Evolutionary conservation across 352 stramenopile genomes (phyloP).

Genomic region (Phytophthora quininea): DNA sequence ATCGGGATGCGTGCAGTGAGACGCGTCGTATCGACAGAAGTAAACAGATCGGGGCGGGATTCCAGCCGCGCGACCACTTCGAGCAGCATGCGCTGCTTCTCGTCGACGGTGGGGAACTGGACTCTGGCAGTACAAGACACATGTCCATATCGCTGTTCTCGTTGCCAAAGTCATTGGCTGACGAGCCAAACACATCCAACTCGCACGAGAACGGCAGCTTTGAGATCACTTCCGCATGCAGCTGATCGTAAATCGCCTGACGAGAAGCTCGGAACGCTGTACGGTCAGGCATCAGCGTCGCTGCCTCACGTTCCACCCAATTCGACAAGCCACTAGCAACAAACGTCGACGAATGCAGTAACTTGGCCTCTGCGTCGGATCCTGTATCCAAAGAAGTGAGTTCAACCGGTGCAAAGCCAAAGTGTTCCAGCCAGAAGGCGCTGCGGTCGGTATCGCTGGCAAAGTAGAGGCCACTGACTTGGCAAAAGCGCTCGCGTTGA

Average conservation of each 20-base stretch:
- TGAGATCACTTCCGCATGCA: conserved; percentile 64
- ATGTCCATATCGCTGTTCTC: conserved; percentile 94
- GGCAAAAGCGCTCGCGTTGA: conserved; percentile 73
- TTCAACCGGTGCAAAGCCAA: conserved; percentile 60
- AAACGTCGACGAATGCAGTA: conserved; percentile 48
- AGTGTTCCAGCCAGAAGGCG: conserved; percentile 69
- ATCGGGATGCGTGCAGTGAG: conserved; percentile 97
- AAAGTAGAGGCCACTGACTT: conserved; percentile 81
- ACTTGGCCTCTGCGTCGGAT: conserved; percentile 25
- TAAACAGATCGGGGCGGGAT: conserved; percentile 66
- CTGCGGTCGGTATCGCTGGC: conserved; percentile 42
- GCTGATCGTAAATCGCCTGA: conserved; percentile 71
- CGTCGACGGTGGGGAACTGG: conserved; percentile 36
- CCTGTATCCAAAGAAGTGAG: conserved; percentile 12
- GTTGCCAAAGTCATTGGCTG: conserved; percentile 96
- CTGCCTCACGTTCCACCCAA: conserved; percentile 58
- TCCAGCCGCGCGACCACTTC: conserved; percentile 65
- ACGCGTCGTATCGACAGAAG: conserved; percentile 73
- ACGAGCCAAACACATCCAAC: conserved; percentile 95
- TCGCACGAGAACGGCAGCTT: conserved; percentile 62
- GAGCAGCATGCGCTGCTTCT: conserved; percentile 75
- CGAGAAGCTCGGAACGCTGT: conserved; percentile 61
- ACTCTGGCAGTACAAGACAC: conserved; percentile 78
- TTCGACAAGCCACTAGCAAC: conserved; percentile 47
- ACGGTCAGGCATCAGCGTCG: conserved; percentile 66